A percentile compares a stretch with the other conserved stretches of the same genome.
These are phyloP conservation scores for Jacaranda mimosifolia DNA, from an alignment of 257 asterid genomes.

Conservation along the genomic window DNA sequence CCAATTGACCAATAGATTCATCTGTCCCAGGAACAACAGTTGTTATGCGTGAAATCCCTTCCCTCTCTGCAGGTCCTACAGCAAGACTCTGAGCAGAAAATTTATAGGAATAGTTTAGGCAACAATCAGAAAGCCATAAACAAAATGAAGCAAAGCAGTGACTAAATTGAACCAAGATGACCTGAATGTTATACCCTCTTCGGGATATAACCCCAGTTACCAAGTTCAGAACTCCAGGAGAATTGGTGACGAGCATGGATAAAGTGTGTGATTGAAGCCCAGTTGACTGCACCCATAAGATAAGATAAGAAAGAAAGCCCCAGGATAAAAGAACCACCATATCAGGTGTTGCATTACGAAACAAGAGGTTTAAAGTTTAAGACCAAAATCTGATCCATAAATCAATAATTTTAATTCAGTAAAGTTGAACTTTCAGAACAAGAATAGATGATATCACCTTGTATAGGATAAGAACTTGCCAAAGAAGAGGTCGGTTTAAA, in stretches of 20 bases:
- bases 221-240: slow-evolving; percentile 87
- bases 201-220: slow-evolving; percentile 88
- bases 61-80: slow-evolving; percentile 84
- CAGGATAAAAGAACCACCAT: slow-evolving; percentile 20
- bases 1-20: slow-evolving; percentile 74
- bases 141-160: neutral
- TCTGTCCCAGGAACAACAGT: slow-evolving; percentile 93
- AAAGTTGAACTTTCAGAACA: slow-evolving; percentile 11
- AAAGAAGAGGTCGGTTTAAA: too few species aligned
- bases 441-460: neutral
- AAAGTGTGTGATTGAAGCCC: slow-evolving; percentile 85
- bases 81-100: slow-evolving; percentile 81
- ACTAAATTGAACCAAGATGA: slow-evolving; percentile 33
- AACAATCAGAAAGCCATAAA: slow-evolving; percentile 15
- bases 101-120: slow-evolving; percentile 32
- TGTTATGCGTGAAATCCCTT: slow-evolving; percentile 86
- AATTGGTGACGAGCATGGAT: slow-evolving; percentile 72
- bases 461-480: too few species aligned
- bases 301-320: slow-evolving; percentile 24
- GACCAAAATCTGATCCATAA: too few species aligned
- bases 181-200: slow-evolving; percentile 88
- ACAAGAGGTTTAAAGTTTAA: neutral
- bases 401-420: slow-evolving; percentile 6
- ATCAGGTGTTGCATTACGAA: neutral
- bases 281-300: slow-evolving; percentile 64